These are phyloP conservation scores for Hirschfeldia incana DNA, from an alignment of 345 rosid genomes.

Conservation along the genomic window DNA sequence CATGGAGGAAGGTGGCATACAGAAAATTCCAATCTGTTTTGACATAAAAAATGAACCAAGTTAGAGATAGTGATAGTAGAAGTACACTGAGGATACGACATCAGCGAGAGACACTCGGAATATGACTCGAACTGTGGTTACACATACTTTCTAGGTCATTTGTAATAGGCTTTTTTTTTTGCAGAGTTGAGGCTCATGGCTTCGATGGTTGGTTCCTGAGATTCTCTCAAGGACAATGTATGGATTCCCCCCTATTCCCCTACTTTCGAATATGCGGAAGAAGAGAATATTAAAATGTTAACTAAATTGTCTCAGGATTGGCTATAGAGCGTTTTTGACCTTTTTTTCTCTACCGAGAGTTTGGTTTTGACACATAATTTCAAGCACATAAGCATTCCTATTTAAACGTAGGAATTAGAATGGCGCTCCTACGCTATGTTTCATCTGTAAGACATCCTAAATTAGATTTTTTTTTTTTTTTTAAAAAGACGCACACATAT, in stretches of 20 bases:
- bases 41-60: not conserved
- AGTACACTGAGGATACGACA: slow-evolving; percentile 11
- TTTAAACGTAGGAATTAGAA: not conserved
- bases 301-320: slow-evolving; percentile 15
- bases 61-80: not conserved
- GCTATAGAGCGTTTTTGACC: not conserved
- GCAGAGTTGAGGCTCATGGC: slow-evolving; percentile 36
- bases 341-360: not conserved
- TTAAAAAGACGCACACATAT: not conserved
- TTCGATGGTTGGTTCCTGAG: slow-evolving; percentile 33
- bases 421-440: slow-evolving; percentile 1
- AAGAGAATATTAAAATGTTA: slow-evolving; percentile 24
- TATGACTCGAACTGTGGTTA: slow-evolving; percentile 31
- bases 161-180: slow-evolving; percentile 31
- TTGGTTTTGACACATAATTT: not conserved
- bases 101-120: slow-evolving; percentile 16
- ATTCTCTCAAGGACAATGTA: slow-evolving; percentile 20
- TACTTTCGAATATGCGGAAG: slow-evolving; percentile 24
- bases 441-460: not conserved
- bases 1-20: slow-evolving; percentile 87
- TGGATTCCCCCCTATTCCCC: slow-evolving; percentile 32
- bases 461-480: not conserved
- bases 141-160: slow-evolving; percentile 40
- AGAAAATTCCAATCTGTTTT: slow-evolving; percentile 91
- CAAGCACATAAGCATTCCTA: slow-evolving; percentile 14